These are phyloP conservation scores for Zoysia japonica DNA, from an alignment of 176 grass and related monocot genomes.

Conservation along the genomic window DNA sequence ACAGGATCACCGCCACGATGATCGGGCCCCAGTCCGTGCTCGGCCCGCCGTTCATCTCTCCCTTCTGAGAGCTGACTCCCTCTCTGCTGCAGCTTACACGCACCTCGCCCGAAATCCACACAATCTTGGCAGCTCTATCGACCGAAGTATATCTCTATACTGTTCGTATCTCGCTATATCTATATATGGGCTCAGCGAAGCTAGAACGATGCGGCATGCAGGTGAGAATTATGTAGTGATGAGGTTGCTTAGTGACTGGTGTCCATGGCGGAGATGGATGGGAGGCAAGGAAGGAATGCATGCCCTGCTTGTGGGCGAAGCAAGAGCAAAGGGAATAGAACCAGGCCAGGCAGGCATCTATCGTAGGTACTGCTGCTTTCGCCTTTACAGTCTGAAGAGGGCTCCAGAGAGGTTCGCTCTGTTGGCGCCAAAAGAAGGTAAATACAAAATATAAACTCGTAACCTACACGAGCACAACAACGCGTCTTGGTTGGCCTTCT, in stretches of 20 bases:
- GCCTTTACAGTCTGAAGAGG: not conserved
- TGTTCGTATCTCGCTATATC: not conserved
- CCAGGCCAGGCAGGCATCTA: not conserved
- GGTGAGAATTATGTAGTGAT: constrained; percentile 41
- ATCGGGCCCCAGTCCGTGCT: constrained; percentile 83
- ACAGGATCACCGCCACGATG: constrained; percentile 86
- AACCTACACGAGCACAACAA: no score
- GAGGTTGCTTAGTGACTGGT: constrained; percentile 40
- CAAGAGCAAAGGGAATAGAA: not conserved
- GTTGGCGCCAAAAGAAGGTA: no score
- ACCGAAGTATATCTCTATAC: not conserved
- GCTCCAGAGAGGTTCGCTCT: not conserved
- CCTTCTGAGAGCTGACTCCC: not conserved
- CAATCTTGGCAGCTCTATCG: not conserved
- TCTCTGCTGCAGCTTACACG: not conserved
- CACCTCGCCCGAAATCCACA: not conserved
- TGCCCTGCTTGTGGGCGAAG: constrained; percentile 71
- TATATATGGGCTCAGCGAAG: not conserved
- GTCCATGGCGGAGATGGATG: not conserved
- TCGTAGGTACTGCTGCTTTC: not conserved
- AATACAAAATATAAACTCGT: no score
- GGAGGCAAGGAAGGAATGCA: constrained; percentile 62
- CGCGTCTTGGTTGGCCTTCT: no score
- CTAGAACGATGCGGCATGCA: not conserved
- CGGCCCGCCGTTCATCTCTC: not conserved